These are phyloP conservation scores for Eucalyptus erythrocorys DNA, from an alignment of 345 rosid genomes.

Conservation along the genomic window DNA sequence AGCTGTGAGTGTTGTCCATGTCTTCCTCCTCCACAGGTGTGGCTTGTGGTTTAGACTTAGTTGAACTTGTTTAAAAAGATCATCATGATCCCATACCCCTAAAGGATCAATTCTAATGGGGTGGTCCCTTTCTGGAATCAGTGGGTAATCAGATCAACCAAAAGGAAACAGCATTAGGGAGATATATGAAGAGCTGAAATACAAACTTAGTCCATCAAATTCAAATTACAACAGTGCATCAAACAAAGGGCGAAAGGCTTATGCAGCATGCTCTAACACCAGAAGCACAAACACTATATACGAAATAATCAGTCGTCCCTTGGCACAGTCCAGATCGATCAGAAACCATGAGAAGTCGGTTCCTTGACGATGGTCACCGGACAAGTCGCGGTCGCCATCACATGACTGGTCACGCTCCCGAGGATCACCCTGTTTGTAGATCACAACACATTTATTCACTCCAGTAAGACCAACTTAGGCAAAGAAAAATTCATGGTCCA, in stretches of 20 bases:
- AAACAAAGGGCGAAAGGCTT: constrained; percentile 22
- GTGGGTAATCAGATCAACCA: not conserved
- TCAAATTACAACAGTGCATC: not conserved
- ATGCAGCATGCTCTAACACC: not conserved
- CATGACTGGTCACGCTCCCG: constrained; percentile 51
- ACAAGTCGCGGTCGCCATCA: constrained; percentile 35
- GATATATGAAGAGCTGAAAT: not conserved
- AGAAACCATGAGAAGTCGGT: constrained; percentile 1
- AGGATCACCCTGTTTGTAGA: constrained; percentile 29
- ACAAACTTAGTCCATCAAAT: not conserved
- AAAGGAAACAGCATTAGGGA: not conserved
- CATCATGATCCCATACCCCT: not conserved
- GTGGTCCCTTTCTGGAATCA: not conserved
- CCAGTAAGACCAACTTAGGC: not conserved
- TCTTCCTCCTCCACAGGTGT: not conserved
- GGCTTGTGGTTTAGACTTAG: not conserved
- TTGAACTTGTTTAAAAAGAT: not conserved
- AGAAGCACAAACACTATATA: not conserved
- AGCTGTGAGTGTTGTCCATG: not conserved
- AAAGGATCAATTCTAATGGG: not conserved
- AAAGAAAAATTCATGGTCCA: not conserved
- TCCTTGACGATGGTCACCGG: constrained; percentile 48
- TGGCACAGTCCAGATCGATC: not conserved
- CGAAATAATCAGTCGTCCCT: not conserved
- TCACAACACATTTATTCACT: not conserved